phyloP scores from a whole-genome alignment of 495 filamentous ascomycete species.

The Pyrenula massariospora region DNA sequence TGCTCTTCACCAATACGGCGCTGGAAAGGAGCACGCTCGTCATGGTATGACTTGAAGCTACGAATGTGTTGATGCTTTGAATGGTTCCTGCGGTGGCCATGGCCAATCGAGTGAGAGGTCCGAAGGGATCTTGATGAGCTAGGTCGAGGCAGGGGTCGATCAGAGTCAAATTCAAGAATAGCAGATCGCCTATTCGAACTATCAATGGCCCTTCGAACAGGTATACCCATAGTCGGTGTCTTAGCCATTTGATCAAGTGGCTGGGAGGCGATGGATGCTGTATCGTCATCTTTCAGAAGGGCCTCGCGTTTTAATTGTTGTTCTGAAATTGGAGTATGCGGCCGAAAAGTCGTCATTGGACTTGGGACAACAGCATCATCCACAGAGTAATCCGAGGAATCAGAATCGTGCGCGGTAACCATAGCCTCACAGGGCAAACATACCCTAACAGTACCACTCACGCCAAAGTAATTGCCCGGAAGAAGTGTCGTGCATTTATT shows the following conservation, averaged over 20 bases:
- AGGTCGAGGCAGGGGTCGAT: conserved; percentile 62
- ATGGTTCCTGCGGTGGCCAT: conserved; percentile 68
- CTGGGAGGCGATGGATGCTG: conserved; percentile 32
- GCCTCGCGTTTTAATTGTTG: conserved; percentile 7
- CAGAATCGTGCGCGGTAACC: conserved; percentile 81
- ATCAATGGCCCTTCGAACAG: conserved; percentile 71
- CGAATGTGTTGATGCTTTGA: conserved; percentile 71
- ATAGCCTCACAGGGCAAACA: conserved; percentile 92
- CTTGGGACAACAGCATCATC: conserved; percentile 9
- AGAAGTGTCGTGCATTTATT: conserved; percentile 90
- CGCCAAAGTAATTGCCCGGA: conserved; percentile 75
- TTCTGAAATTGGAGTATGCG: not conserved
- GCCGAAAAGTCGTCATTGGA: conserved; percentile 9
- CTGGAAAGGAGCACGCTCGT: conserved; percentile 84
- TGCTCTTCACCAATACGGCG: conserved; percentile 55
- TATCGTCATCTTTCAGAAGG: conserved; percentile 28
- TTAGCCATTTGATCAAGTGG: conserved; percentile 33
- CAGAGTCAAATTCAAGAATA: conserved; percentile 79
- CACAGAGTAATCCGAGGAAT: conserved; percentile 75
- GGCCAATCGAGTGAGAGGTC: conserved; percentile 60
- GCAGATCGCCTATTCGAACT: conserved; percentile 74
- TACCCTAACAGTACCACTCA: conserved; percentile 72
- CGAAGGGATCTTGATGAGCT: conserved; percentile 91
- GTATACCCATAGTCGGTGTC: conserved; percentile 69
- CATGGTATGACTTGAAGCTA: conserved; percentile 46